Conservation (phyloP, 306 rosid species). For the Citrullus amarus region DNA sequence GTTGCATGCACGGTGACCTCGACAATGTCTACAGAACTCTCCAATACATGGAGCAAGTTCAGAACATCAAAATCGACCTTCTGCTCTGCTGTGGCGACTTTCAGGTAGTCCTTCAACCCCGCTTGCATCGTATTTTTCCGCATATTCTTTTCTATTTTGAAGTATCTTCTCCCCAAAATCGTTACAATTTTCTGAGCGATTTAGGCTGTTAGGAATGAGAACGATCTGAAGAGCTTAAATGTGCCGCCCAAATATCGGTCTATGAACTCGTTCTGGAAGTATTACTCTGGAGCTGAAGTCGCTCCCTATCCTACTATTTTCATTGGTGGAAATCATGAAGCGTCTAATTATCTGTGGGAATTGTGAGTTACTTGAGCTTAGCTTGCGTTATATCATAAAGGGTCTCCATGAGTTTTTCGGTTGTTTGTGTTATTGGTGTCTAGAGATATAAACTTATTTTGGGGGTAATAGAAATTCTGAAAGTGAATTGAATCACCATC, state of each 20-base stretch:
- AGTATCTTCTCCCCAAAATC: conserved; percentile 1
- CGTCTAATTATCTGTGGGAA: conserved; percentile 89
- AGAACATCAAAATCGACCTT: conserved; percentile 73
- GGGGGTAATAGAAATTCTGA: background rate
- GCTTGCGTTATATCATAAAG: background rate
- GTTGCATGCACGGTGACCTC: conserved; percentile 94
- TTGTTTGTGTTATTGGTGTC: background rate
- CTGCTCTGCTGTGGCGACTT: conserved; percentile 95
- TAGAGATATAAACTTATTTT: background rate
- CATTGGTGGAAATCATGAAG: conserved; percentile 95
- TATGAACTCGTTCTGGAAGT: conserved; percentile 93
- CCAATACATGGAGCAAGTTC: conserved; percentile 35
- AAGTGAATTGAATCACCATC: background rate
- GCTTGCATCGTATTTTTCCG: background rate
- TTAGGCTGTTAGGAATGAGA: conserved; percentile 71
- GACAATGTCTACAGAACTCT: conserved; percentile 76
- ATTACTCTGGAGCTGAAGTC: conserved; percentile 63
- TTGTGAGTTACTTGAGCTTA: conserved; percentile 44
- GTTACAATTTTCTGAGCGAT: background rate
- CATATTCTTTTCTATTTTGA: background rate
- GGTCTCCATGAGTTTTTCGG: background rate
- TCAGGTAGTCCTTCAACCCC: conserved; percentile 27
- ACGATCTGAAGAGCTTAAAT: conserved; percentile 61
- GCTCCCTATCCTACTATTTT: conserved; percentile 90
- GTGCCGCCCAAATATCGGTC: conserved; percentile 49